Conservation (phyloP, 73 alveolate species). For the Stentor roeselii region DNA sequence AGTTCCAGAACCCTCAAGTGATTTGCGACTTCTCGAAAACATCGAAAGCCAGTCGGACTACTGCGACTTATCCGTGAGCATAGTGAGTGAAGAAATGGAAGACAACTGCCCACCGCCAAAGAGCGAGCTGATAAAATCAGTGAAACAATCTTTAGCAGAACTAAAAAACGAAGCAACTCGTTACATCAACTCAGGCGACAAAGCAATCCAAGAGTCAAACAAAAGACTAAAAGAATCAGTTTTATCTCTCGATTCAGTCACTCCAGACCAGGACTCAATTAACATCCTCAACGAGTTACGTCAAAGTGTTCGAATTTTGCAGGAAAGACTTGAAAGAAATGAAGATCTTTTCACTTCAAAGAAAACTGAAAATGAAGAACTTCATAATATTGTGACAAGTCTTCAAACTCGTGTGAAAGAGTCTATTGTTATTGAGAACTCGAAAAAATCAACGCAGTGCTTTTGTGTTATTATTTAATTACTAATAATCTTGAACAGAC, state of each 20-base stretch:
- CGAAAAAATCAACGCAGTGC: not conserved
- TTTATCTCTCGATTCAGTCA: not conserved
- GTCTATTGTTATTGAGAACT: not conserved
- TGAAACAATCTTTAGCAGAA: not conserved
- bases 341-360: not conserved
- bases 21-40: too few species aligned
- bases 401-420: not conserved
- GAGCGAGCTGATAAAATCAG: not conserved
- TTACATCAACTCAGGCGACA: not conserved
- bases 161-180: not conserved
- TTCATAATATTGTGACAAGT: not conserved
- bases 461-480: not conserved
- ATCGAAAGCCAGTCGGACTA: not conserved
- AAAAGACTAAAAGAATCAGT: not conserved
- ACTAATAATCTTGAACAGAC: too few species aligned
- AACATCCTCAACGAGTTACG: not conserved
- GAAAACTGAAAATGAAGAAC: not conserved
- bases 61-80: not conserved
- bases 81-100: not conserved
- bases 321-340: not conserved
- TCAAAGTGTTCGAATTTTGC: not conserved
- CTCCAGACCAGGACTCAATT: not conserved
- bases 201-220: not conserved
- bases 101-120: not conserved
- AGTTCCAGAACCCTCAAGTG: too few species aligned